phyloP scores from a whole-genome alignment of 192 early-diverging fungal genomes.

The Geranomyces variabilis region DNA sequence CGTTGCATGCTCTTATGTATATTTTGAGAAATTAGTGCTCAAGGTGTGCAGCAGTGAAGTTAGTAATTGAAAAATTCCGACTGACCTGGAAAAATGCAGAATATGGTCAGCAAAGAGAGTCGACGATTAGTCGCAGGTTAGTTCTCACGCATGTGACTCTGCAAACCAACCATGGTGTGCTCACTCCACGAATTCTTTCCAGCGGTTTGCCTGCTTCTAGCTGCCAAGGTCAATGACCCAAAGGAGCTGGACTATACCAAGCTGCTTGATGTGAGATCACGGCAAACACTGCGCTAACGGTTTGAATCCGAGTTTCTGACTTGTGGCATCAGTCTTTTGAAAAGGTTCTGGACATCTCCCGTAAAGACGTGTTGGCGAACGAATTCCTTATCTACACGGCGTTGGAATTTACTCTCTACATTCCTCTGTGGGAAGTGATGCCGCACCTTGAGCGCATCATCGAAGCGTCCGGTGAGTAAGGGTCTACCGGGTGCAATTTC shows the following conservation, averaged over 20 bases:
- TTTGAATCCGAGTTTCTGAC: neutral
- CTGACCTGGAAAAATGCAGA: too few species aligned
- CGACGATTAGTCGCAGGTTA: conserved; percentile 66
- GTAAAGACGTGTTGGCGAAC: conserved; percentile 79
- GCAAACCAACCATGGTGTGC: neutral
- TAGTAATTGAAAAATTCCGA: too few species aligned
- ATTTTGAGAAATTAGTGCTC: conserved; percentile 93
- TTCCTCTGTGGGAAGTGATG: conserved; percentile 85
- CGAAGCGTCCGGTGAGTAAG: conserved; percentile 35
- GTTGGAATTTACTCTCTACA: conserved; percentile 88
- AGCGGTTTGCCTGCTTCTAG: conserved; percentile 79
- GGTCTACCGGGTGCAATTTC: neutral
- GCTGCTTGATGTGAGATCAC: conserved; percentile 57
- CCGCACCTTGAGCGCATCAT: conserved; percentile 92
- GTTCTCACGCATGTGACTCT: neutral
- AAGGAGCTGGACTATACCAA: conserved; percentile 66
- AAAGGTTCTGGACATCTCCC: conserved; percentile 72
- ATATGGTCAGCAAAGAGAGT: conserved; percentile 71
- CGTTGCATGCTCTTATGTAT: conserved; percentile 86
- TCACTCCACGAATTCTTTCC: neutral
- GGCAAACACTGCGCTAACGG: neutral
- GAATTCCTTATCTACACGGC: conserved; percentile 92
- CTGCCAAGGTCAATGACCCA: conserved; percentile 86
- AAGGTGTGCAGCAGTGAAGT: conserved; percentile 51
- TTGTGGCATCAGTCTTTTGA: conserved; percentile 60